Conservation (phyloP, 176 grass and related monocot genomes). For the Zoysia japonica region DNA sequence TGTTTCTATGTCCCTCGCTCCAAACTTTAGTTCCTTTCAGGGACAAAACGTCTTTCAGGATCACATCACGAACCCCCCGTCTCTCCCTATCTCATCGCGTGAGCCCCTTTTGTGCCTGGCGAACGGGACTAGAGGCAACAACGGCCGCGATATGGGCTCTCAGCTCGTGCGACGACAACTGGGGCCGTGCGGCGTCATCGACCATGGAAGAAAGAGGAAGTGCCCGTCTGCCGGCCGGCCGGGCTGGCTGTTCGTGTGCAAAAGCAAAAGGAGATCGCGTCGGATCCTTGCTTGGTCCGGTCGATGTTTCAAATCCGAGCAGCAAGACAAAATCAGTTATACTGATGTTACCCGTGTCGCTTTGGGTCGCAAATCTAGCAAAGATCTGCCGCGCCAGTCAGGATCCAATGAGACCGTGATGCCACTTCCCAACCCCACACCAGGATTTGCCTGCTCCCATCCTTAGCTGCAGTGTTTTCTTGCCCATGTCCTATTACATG, state of each 20-base stretch:
- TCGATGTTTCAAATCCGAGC: neutral
- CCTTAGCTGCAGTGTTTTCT: neutral
- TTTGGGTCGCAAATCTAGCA: conserved; percentile 33
- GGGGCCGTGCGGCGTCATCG: conserved; percentile 29
- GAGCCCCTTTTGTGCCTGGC: conserved; percentile 28
- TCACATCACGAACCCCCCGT: conserved; percentile 4
- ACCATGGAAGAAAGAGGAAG: neutral
- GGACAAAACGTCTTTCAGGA: conserved; percentile 44
- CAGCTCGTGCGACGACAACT: conserved; percentile 17
- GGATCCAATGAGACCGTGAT: neutral
- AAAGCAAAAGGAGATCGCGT: neutral
- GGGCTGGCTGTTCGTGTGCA: neutral
- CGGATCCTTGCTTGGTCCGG: neutral
- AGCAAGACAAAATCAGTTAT: too few species aligned
- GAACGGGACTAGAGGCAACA: conserved; percentile 21
- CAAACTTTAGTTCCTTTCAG: conserved; percentile 29
- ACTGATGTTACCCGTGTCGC: neutral
- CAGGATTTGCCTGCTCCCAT: neutral
- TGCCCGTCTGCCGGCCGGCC: conserved; percentile 5
- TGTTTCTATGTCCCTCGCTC: neutral
- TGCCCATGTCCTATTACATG: neutral
- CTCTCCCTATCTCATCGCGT: conserved; percentile 39
- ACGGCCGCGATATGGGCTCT: conserved; percentile 43
- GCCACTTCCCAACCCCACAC: conserved; percentile 2
- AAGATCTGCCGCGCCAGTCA: conserved; percentile 27